Evolutionary conservation across 1,284 basidiomycete genomes (phyloP), one percentile per base, ranked within the genome.

Genomic region (Boletus hoseneyae): DNA sequence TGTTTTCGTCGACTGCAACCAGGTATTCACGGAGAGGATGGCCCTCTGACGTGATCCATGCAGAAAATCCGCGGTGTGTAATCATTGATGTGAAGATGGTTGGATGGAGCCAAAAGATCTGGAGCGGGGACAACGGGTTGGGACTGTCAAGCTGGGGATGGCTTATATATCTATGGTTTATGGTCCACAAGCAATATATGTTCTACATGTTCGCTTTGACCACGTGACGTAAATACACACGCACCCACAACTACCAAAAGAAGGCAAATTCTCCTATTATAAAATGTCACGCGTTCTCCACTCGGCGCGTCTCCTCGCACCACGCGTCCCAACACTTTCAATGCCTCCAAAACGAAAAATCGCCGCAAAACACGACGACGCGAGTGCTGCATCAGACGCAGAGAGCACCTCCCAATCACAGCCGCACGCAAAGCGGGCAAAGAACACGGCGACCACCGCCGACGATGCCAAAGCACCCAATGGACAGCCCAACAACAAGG

Each of bases 401-500:
- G 62, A 64, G 27, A 13, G 36, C 15, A 34, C 10, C 13, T 50
- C 60, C 2, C n/a, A n/a, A 19, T 53, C 65, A 10, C 53, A 55
- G 39, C 34, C 52, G 11, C 57, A 12, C 46, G 47, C 47, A 48
- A 70, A 65, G 50, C 66, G 63, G 27, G 53, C 57, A 38, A 63
- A 63, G 37, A 67, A 35, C 41, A 50, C 62, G 23, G 52, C 57
- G 13, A 57, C 50, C 39, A 48, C 45, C 9, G 11, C 43, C 30
- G 45, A 53, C 13, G 42, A 45, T 13, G 39, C 30, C 46, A 52
- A 54, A 32, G 67, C 65, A 13, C 56, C 66, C 37, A 79, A 76
- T 51, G 70, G 71, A 0, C 85, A 87, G 60, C 86, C 85, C 32
- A 89, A 78, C 45, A 90, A 90, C 67, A 88, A 82, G 63, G 76